A percentile compares a stretch with the other conserved stretches of the same genome.
phyloP scores from a whole-genome alignment of 1,139 yeast genomes.

The Pichia inconspicua region DNA sequence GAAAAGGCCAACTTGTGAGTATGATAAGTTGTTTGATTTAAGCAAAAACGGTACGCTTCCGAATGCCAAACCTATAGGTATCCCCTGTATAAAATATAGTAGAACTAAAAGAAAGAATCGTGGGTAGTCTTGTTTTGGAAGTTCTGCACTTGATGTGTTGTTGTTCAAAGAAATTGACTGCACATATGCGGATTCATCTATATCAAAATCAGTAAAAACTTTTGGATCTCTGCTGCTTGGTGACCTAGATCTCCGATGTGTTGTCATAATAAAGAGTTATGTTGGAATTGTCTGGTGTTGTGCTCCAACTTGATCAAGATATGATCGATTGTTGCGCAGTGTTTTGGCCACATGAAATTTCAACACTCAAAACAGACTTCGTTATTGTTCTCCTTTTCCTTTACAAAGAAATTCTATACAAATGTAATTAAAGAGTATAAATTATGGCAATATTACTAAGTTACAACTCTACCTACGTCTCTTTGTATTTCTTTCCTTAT shows the following conservation, averaged over 20 bases:
- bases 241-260: slow-evolving; percentile 9
- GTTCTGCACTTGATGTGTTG: slow-evolving; percentile 6
- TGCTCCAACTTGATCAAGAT: too few relatives aligned
- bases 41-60: slow-evolving; percentile 92
- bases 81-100: slow-evolving; percentile 80
- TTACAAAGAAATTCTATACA: neutral
- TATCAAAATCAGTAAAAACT: slow-evolving; percentile 6
- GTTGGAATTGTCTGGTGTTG: too few relatives aligned
- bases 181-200: slow-evolving; percentile 6
- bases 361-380: neutral
- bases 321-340: too few relatives aligned
- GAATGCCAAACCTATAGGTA: slow-evolving; percentile 92
- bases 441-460: too few relatives aligned
- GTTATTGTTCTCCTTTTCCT: neutral
- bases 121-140: slow-evolving; percentile 47
- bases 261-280: slow-evolving; percentile 3
- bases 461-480: slow-evolving; percentile 10
- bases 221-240: neutral
- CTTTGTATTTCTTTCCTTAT: slow-evolving; percentile 10
- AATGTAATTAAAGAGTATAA: neutral
- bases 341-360: neutral
- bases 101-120: slow-evolving; percentile 67
- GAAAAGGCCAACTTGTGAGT: slow-evolving; percentile 85
- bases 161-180: neutral
- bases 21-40: slow-evolving; percentile 62